Conservation (phyloP, 345 rosid genomes). For the Raphanus sativus region DNA sequence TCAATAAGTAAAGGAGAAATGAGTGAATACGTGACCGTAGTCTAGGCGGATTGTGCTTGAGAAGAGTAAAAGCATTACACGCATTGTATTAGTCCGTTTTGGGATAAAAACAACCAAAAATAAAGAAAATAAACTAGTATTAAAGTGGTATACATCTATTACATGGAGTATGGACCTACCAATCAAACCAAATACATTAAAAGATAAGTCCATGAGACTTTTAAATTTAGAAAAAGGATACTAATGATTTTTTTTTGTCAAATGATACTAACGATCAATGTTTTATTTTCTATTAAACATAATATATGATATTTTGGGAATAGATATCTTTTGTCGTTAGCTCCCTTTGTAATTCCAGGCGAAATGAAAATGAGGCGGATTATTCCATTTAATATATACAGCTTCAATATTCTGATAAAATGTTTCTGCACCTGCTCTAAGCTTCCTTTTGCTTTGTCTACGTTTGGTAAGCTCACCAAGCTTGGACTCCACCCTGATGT, state of each 20-base stretch:
- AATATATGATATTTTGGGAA: not conserved
- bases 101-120: slow-evolving; percentile 2
- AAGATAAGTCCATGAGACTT: not conserved
- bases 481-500: too few species aligned
- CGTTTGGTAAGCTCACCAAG: too few species aligned
- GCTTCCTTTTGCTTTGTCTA: too few species aligned
- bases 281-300: not conserved
- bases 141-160: not conserved
- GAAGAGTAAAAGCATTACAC: slow-evolving; percentile 18
- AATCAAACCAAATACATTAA: not conserved
- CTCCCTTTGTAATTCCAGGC: too few species aligned
- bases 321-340: too few species aligned
- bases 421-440: too few species aligned
- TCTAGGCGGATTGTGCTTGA: slow-evolving; percentile 20
- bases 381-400: too few species aligned
- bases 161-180: not conserved
- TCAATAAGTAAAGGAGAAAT: not conserved
- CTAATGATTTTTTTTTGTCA: not conserved
- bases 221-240: not conserved
- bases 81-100: slow-evolving; percentile 16
- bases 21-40: slow-evolving; percentile 34
- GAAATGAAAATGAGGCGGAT: too few species aligned
- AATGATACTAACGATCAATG: not conserved
- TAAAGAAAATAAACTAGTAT: not conserved
- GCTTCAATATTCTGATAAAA: too few species aligned